Base-by-base conservation (phyloP, 257 asterid genomes). In the Nicotiana tomentosiformis region DNA sequence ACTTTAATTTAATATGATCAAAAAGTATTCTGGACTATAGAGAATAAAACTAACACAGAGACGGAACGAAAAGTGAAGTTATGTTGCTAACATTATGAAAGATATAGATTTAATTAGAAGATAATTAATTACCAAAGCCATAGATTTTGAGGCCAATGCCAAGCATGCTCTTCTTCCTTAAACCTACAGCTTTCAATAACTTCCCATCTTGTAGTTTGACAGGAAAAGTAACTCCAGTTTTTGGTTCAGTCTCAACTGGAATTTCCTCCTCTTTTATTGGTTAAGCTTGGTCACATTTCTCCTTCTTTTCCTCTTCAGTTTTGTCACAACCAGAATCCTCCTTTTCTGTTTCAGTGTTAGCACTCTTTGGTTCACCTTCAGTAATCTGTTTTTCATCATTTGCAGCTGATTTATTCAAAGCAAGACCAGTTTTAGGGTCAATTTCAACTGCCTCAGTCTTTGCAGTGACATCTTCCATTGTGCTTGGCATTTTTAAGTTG, bases 131-230 rank as follows among this genome's bases (percentile, higher is more conserved):
- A 93, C 93, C 96, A 56, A 91, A 94, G 85, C 86, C 93, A 62
- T 90, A 91, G 26, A 92, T 87, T 86, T 92, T 92, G 90, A 94
- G 85, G 77, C 95, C 89, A 76, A 92, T 16, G 81, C 98, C 93
- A 62, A 92, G 89, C 90, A 92, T 88, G 90, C 96, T 92, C 85
- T 90, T 94, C 92, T 92, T 94, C 87, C 97, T 89, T 86, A 91
- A 84, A 62, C 98, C 96, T 53, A 88, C 89, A 56, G 93, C 88
- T 66, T 83, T 82, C 79, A 94, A 89, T 77, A 84, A 85, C 87
- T 89, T 93, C 76, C 93, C 93, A 30, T 90, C 93, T 6, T 81
- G 87, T 84, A 92, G 66, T 86, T 17, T 84, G 51, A 87, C 92
- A 26, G 95, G 93, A 70, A 93, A 93, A 80, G 94, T 87, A 51